Evolutionary conservation across 306 rosid genomes (phyloP), one percentile per base, ranked within the genome.

Genomic region (Sechiopsis laciniata): DNA sequence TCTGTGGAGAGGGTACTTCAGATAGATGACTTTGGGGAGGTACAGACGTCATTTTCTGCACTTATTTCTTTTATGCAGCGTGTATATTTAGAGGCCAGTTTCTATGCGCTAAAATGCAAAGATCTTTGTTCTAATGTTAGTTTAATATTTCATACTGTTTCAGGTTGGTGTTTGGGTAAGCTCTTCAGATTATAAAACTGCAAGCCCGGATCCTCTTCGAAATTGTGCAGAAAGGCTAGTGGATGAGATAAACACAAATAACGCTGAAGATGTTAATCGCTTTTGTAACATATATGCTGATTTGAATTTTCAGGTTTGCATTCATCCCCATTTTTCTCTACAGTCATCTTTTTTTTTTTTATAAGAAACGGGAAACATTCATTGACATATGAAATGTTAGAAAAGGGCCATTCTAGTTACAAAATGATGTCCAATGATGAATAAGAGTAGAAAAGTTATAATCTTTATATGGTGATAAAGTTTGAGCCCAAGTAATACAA

Each of bases 191-290:
- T 93, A 93, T 75, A 86, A 55, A 76, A 82, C 72, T 59, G 90
- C 98, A 48, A 82, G 81, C 74, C 96, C 98, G 0, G 98, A 93
- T 78, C 97, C 98, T 79, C 97, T 93, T 72, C 84, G 98, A 58
- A 82, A 90, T 60, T 83, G 60, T 59, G 96, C 94, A 11, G 90
- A 85, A 75, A 83, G 78, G 72, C 81, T 93, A 67, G 97, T 93
- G 75, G 72, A 88, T 53, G 97, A 93, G 22, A 83, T 93, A 71
- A 93, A 93, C 85, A 80, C 85, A 55, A 87, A 87, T 78, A 91
- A 86, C 50, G 48, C 84, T 74, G 98, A 90, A 84, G 98, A 93
- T 77, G 74, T 93, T 61, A 84, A 78, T 71, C 96, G 91, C 42
- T 93, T 93, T 77, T 93, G 97, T 85, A 88, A 90, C 78, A 73